Evolutionary conservation across 2,329 filamentous ascomycete species (phyloP).

Genomic region (Pseudocercospora eumusae): DNA sequence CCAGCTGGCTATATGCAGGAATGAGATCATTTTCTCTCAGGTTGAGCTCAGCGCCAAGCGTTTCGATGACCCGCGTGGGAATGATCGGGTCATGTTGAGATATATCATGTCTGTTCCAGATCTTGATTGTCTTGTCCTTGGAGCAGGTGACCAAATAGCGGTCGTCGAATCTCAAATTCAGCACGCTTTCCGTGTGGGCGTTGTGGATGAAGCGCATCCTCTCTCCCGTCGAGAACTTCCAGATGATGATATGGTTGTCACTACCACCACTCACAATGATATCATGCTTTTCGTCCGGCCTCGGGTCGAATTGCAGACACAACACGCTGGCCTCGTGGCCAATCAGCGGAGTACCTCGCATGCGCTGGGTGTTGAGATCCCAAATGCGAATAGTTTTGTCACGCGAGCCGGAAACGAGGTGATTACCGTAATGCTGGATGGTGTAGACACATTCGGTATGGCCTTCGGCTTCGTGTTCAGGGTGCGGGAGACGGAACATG

Average conservation of each 20-base stretch:
- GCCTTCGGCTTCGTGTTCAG: conserved; percentile 74
- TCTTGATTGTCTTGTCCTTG: conserved; percentile 94
- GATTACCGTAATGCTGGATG: conserved; percentile 82
- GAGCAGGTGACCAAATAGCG: conserved; percentile 93
- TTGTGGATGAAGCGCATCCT: conserved; percentile 72
- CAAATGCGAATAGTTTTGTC: conserved; percentile 87
- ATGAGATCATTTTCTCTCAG: conserved; percentile 49
- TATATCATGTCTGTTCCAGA: conserved; percentile 82
- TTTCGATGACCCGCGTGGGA: conserved; percentile 42
- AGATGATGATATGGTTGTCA: conserved; percentile 85
- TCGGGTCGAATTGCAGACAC: conserved; percentile 91
- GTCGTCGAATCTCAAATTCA: conserved; percentile 91
- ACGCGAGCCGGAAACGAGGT: conserved; percentile 88
- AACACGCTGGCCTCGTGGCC: conserved; percentile 86
- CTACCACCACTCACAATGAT: conserved; percentile 94
- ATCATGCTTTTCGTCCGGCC: conserved; percentile 70
- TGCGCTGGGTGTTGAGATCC: conserved; percentile 78
- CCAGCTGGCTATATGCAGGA: conserved; percentile 73
- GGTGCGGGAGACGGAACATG: conserved; percentile 90
- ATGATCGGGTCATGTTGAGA: conserved; percentile 45
- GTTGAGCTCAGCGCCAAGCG: conserved; percentile 14
- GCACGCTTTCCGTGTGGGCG: conserved; percentile 85
- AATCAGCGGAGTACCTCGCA: conserved; percentile 67
- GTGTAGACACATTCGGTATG: conserved; percentile 94
- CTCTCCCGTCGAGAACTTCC: conserved; percentile 89